Percentiles rank a stretch among this genome's conserved stretches.
Evolutionary conservation across 805 yeast genomes (phyloP).

Genomic region (Blastobotrys muscicola): DNA sequence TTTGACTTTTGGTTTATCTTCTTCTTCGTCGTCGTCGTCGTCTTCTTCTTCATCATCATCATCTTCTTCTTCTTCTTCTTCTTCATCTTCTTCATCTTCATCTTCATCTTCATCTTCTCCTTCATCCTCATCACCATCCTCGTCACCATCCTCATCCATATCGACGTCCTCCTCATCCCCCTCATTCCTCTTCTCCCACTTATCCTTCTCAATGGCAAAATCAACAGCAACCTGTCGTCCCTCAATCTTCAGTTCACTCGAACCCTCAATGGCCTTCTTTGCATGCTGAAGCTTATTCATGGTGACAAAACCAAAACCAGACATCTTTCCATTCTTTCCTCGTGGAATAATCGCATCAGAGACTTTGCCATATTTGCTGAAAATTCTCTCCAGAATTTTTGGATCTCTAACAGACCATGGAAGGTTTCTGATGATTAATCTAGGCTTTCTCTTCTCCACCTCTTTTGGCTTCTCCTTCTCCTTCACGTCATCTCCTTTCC

Average conservation of each 20-base stretch:
- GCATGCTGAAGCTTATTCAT: slow-evolving; percentile 77
- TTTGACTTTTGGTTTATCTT: slow-evolving; percentile 20
- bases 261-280: slow-evolving; percentile 65
- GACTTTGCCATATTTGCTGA: slow-evolving; percentile 75
- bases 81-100: slow-evolving; percentile 23
- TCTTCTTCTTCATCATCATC: slow-evolving; percentile 31
- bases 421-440: slow-evolving; percentile 80
- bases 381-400: slow-evolving; percentile 56
- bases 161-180: slow-evolving; percentile 23
- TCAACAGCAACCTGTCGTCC: slow-evolving; percentile 92
- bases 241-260: slow-evolving; percentile 67
- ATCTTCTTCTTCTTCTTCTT: slow-evolving; percentile 26
- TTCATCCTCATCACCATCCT: slow-evolving; percentile 29
- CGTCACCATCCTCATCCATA: slow-evolving; percentile 34
- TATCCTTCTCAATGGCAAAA: slow-evolving; percentile 80
- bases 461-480: slow-evolving; percentile 13
- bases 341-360: slow-evolving; percentile 84
- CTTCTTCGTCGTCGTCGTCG: slow-evolving; percentile 27
- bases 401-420: slow-evolving; percentile 93
- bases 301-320: slow-evolving; percentile 91
- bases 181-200: slow-evolving; percentile 51
- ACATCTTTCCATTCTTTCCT: slow-evolving; percentile 78
- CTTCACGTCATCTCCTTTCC: slow-evolving; percentile 30
- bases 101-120: slow-evolving; percentile 25
- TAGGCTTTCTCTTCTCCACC: slow-evolving; percentile 72